Evolutionary conservation across 2,329 filamentous ascomycete genomes (phyloP).

Genomic region (Ophiostoma tasmaniense): DNA sequence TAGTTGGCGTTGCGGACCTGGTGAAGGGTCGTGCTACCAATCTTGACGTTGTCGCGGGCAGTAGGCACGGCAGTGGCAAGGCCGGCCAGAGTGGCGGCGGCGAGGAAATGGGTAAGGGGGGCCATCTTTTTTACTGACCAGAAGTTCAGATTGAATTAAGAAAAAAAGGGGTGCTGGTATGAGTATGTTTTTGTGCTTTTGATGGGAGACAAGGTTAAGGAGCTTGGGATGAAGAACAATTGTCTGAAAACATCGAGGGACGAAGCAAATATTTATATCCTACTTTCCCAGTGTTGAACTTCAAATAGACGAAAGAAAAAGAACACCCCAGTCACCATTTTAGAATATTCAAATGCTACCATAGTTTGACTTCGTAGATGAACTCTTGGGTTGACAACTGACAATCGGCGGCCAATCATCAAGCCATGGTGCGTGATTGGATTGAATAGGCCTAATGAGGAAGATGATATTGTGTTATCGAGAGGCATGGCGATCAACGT

Average conservation of each 20-base stretch:
- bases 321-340: not conserved
- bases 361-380: not conserved
- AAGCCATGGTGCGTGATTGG: not conserved
- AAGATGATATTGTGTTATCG: slow-evolving; percentile 4
- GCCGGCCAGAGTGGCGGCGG: slow-evolving; percentile 25
- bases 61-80: slow-evolving; percentile 26
- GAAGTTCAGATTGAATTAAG: not conserved
- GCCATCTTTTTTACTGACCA: slow-evolving; percentile 8
- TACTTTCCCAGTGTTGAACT: not conserved
- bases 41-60: slow-evolving; percentile 17
- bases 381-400: no score
- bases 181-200: not conserved
- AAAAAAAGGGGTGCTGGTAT: not conserved
- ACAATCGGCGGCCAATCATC: not conserved
- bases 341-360: not conserved
- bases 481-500: not conserved
- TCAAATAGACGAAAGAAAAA: not conserved
- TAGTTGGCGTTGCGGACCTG: slow-evolving; percentile 32
- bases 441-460: not conserved
- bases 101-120: slow-evolving; percentile 20
- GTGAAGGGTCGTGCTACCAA: slow-evolving; percentile 31
- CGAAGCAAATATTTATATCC: not conserved
- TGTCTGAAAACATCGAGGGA: not conserved
- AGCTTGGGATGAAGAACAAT: not conserved
- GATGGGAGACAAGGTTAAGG: not conserved